Evolutionary conservation across 73 alveolate species (phyloP), one percentile per base, ranked within the genome.

Genomic region (Paramecium tetraurelia): DNA sequence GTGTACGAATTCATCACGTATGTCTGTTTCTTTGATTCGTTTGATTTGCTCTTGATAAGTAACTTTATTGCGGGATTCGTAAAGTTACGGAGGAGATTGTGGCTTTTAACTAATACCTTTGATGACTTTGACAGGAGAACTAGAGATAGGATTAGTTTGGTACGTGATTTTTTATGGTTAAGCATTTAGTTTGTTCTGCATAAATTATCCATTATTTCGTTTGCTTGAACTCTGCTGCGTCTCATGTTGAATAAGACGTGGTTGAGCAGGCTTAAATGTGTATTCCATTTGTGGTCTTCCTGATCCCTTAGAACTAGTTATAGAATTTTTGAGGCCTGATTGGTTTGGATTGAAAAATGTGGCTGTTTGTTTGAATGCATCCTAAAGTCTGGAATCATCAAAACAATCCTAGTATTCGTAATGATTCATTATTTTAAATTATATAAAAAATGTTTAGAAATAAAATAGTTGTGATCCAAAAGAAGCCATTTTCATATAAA

Each of bases 21-120:
- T 63, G 84, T 63, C 84, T 31, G 84, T 63, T 33, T 63, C 84
- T 63, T 63, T 63, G 14, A 63, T 63, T 63, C 84, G 16, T 63
- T 63, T 63, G 21, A 63, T 63, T 27, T 63, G 31, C 31, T 63
- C 84, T 31, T 63, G 84, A 63, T 63, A 63, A 9, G 41, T 63
- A 63, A 53, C 69, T 53, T 53, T 53, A 53, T 53, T 53, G 31
- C 69, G 69, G 33, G 84, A 63, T 31, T 63, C 84, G 14, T 31
- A 31, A 41, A 33, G 84, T 63, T 27, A 33, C 3, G 84, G 46
- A 6, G 46, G 46, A 24, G 84, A 33, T 63, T 63, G 11, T 12
- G 84, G 84, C 84, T 31, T 63, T 63, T 33, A 18, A 53, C 22
- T 53, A 53, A 18, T 3, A 7, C 46, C 50, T 63, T 63, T 63